Conservation (phyloP, 179 eudicot species). For the Drosera spatulata region DNA sequence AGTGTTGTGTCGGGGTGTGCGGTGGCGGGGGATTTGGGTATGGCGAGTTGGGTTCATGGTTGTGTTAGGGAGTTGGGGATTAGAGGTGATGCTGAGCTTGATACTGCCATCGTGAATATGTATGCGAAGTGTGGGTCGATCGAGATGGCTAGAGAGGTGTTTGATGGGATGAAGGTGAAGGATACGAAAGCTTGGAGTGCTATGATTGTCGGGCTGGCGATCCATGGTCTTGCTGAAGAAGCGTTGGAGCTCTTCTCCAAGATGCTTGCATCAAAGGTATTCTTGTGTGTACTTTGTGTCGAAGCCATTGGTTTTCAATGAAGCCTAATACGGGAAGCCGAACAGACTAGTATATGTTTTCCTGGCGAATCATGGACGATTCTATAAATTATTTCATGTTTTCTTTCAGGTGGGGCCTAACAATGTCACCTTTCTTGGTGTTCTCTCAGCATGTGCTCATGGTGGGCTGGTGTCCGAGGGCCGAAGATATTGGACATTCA, state of each 20-base stretch:
- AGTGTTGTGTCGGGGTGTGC: conserved; percentile 43
- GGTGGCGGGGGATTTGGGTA: conserved; percentile 43
- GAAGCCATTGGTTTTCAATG: too few species aligned
- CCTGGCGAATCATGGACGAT: too few species aligned
- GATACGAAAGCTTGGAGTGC: conserved; percentile 55
- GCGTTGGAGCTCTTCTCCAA: conserved; percentile 32
- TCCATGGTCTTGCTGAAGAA: conserved; percentile 39
- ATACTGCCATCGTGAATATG: conserved; percentile 55
- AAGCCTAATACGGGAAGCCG: too few species aligned
- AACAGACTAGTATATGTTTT: too few species aligned
- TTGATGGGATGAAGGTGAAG: conserved; percentile 29
- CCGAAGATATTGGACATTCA: conserved; percentile 35
- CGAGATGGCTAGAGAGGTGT: conserved; percentile 30
- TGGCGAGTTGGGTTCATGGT: conserved; percentile 43
- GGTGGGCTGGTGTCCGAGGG: conserved; percentile 50
- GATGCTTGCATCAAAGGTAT: conserved; percentile 28
- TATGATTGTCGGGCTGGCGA: conserved; percentile 43
- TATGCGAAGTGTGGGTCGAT: conserved; percentile 53
- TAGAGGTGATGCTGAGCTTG: conserved; percentile 20
- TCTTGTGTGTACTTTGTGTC: conserved; percentile 27
- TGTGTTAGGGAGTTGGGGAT: conserved; percentile 21
- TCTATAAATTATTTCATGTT: neutral
- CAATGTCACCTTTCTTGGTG: conserved; percentile 42
- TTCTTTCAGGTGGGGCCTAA: conserved; percentile 29
- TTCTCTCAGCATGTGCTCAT: conserved; percentile 63